A percentile compares a stretch with the other conserved stretches of the same genome.
Conservation (phyloP, 2,329 filamentous ascomycete genomes). For the Cercospora canescens region DNA sequence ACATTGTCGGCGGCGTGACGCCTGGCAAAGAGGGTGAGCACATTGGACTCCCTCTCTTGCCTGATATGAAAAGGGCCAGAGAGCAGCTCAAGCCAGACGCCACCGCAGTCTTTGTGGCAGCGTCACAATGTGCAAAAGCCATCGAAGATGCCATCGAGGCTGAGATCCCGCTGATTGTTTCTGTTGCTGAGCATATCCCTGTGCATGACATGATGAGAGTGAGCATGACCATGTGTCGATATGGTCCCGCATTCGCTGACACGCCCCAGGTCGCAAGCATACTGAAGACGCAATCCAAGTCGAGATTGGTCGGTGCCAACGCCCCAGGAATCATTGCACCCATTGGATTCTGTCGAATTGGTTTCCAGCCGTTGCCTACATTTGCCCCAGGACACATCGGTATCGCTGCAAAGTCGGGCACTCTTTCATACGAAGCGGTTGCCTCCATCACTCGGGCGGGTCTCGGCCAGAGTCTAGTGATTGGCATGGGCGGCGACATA, state of each 20-base stretch:
- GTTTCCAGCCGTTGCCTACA: slow-evolving; percentile 74
- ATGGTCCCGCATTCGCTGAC: slow-evolving; percentile 4
- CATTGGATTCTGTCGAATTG: slow-evolving; percentile 67
- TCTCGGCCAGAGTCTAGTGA: slow-evolving; percentile 73
- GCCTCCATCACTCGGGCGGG: slow-evolving; percentile 72
- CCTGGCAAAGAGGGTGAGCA: slow-evolving; percentile 71
- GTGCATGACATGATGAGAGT: slow-evolving; percentile 75
- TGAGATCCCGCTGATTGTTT: slow-evolving; percentile 74
- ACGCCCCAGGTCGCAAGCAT: slow-evolving; percentile 62
- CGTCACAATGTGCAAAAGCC: slow-evolving; percentile 68
- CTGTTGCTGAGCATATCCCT: slow-evolving; percentile 78
- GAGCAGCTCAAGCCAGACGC: slow-evolving; percentile 72
- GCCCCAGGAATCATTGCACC: slow-evolving; percentile 78
- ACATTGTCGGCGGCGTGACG: slow-evolving; percentile 76
- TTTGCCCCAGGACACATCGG: slow-evolving; percentile 70
- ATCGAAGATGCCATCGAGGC: slow-evolving; percentile 80
- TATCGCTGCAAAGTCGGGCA: slow-evolving; percentile 79
- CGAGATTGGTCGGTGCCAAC: slow-evolving; percentile 76
- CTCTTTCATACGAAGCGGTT: slow-evolving; percentile 77
- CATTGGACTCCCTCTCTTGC: slow-evolving; percentile 70
- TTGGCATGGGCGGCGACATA: slow-evolving; percentile 76
- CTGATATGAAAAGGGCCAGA: slow-evolving; percentile 68
- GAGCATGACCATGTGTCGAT: slow-evolving; percentile 27
- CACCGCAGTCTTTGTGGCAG: slow-evolving; percentile 77
- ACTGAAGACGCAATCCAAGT: slow-evolving; percentile 69